Percentiles rank a stretch among this genome's conserved stretches.
phyloP scores from a whole-genome alignment of 345 rosid species.

The Boechera stricta region DNA sequence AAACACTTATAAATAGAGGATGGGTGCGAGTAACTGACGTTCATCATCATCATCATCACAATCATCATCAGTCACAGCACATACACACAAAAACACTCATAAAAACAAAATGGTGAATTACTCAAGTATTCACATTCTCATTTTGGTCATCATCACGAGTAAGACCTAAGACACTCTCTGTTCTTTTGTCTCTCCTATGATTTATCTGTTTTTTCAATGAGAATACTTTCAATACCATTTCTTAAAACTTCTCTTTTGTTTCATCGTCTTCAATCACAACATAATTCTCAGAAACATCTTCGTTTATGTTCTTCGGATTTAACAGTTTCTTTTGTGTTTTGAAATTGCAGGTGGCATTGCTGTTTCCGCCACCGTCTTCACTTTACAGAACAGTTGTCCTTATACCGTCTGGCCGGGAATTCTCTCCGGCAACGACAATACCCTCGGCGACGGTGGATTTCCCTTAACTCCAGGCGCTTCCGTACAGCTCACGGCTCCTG shows the following conservation, averaged over 20 bases:
- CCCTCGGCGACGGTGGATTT: slow-evolving; percentile 79
- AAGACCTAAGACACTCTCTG: slow-evolving; percentile 17
- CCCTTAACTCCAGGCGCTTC: slow-evolving; percentile 58
- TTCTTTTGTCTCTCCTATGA: background rate
- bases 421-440: slow-evolving; percentile 65
- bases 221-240: background rate
- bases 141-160: slow-evolving; percentile 37
- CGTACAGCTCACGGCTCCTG: slow-evolving; percentile 62
- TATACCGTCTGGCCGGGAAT: slow-evolving; percentile 91
- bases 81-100: background rate
- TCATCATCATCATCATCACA: slow-evolving; percentile 5
- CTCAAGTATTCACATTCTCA: slow-evolving; percentile 12
- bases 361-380: slow-evolving; percentile 64
- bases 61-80: background rate
- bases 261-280: background rate
- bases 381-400: slow-evolving; percentile 69
- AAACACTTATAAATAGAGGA: slow-evolving; percentile 32
- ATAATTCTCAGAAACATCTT: background rate
- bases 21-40: slow-evolving; percentile 10
- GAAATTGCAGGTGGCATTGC: slow-evolving; percentile 33
- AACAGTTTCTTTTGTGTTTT: background rate
- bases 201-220: background rate
- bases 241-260: background rate
- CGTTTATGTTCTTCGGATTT: background rate
- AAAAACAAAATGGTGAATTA: slow-evolving; percentile 9